Base-by-base conservation (phyloP, 2,329 filamentous ascomycete species). In the Ophiostoma australiae region DNA sequence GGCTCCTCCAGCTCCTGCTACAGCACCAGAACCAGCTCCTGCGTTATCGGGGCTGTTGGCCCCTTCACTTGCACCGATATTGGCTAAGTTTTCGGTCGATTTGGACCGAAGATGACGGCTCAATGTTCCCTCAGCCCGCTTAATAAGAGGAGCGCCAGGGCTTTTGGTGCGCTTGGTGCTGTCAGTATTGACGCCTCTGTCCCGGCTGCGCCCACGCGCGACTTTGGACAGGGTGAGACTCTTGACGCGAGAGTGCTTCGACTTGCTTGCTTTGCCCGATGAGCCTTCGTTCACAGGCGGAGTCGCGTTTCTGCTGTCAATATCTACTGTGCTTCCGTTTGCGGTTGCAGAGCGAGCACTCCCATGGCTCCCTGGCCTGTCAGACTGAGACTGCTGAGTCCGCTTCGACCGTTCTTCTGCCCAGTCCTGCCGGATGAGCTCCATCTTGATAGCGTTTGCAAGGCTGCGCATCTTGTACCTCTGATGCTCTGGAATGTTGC, bases 401-500 rank as follows among this genome's bases (percentile, higher is more conserved):
- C 69, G 67, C 78, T 82, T 81, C 70, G 85, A 84, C 78, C 83
- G 82, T 80, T 85, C 89, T 78, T 91, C 90, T 7, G 87, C 88
- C 84, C 91, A 92, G 78, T 97, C 92, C 78, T 97, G 94, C 70
- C 90, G 90, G 76, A 98, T 93, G 76, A 99, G 96, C 77, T 98
- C 94, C 78, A 93, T 92, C 81, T 99, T 99, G 82, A 98, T 94
- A 48, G 91, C 91, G 74, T 92, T 86, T 73, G 92, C 93, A 72
- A 99, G 83, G 71, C 90, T 94, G 66, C 94, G 88, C 93, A 99
- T 97, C 81, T 96, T 96, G 79, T 94, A 93, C 70, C 94, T 87
- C 84, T 97, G 93, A 74, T 97, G 91, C 77, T 96, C 92, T 3
- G 94, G 94, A 70, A 98, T 97, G 76, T 98, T 97, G 74, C 94